Conservation (phyloP, 2,329 filamentous ascomycete species). For the Colletotrichum abscissum region DNA sequence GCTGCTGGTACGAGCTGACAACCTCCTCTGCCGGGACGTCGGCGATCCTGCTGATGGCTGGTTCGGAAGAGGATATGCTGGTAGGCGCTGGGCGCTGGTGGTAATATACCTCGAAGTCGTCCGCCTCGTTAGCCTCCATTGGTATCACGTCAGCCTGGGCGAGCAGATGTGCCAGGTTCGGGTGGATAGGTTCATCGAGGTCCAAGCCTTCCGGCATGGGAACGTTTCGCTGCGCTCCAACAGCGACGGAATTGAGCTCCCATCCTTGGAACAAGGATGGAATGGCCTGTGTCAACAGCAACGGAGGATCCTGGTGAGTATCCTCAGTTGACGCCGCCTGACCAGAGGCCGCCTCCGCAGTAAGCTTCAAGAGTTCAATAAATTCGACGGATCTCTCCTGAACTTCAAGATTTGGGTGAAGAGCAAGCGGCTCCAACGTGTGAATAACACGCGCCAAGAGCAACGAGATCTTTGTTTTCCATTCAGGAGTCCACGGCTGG, state of each 20-base stretch:
- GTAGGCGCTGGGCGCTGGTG: conserved; percentile 64
- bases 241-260: conserved; percentile 91
- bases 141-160: conserved; percentile 64
- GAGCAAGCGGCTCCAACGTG: conserved; percentile 80
- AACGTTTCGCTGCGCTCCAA: conserved; percentile 86
- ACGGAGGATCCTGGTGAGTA: conserved; percentile 74
- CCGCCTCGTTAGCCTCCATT: conserved; percentile 64
- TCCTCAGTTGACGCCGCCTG: conserved; percentile 69
- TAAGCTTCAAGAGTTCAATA: conserved; percentile 87
- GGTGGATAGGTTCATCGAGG: conserved; percentile 84
- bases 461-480: conserved; percentile 80
- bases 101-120: conserved; percentile 77
- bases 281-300: conserved; percentile 90
- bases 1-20: conserved; percentile 69
- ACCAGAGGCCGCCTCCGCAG: conserved; percentile 80
- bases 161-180: conserved; percentile 76
- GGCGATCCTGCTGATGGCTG: conserved; percentile 65
- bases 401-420: conserved; percentile 90
- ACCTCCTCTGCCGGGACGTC: conserved; percentile 58
- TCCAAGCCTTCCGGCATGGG: conserved; percentile 81
- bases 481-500: conserved; percentile 76
- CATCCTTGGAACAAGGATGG: conserved; percentile 87
- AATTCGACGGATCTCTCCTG: conserved; percentile 96
- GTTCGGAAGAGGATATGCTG: conserved; percentile 63
- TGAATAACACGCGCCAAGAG: conserved; percentile 85